Evolutionary conservation across 257 asterid genomes (phyloP).

Genomic region (Jacaranda mimosifolia): DNA sequence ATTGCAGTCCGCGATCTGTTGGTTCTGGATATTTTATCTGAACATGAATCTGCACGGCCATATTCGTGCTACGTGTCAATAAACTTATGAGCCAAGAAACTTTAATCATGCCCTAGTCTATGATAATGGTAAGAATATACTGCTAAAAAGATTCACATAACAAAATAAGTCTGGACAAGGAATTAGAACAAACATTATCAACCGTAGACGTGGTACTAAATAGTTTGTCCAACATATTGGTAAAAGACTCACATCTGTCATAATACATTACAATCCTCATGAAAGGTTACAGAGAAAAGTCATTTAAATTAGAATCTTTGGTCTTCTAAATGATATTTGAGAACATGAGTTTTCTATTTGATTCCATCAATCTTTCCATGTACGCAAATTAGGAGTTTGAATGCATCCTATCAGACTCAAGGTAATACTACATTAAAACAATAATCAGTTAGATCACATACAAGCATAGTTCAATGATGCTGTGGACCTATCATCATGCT

Average conservation of each 20-base stretch:
- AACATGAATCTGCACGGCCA: constrained; percentile 55
- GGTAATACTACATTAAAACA: neutral
- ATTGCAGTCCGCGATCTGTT: constrained; percentile 56
- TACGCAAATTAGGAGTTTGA: neutral
- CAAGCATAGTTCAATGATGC: neutral
- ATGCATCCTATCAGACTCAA: neutral
- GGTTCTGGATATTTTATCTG: constrained; percentile 68
- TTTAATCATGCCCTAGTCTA: neutral
- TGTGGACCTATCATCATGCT: neutral
- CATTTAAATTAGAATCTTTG: neutral
- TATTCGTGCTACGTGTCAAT: neutral
- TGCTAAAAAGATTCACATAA: neutral
- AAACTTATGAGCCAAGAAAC: neutral
- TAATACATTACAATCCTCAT: neutral
- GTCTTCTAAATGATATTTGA: neutral
- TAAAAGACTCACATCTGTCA: neutral
- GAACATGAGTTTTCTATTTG: neutral
- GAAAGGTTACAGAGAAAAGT: neutral
- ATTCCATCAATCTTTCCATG: neutral
- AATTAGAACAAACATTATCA: neutral
- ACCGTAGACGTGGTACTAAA: neutral
- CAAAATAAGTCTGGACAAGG: neutral
- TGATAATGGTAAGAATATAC: neutral
- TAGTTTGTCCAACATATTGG: neutral
- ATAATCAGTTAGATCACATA: neutral